Base-by-base conservation (phyloP, 2,329 filamentous ascomycete genomes). In the Colletotrichum sp. region DNA sequence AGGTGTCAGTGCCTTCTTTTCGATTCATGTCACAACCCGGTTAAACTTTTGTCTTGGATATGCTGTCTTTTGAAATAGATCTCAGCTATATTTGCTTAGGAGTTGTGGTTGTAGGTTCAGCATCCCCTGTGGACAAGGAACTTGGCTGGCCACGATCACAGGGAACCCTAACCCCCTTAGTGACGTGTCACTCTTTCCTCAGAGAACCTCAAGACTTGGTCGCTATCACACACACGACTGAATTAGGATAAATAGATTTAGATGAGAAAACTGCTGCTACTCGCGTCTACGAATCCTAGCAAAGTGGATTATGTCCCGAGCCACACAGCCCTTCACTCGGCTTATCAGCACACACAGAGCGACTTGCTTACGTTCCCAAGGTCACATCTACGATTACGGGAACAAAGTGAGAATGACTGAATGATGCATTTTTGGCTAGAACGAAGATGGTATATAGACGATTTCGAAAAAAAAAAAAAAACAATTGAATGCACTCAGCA, bases 231-330 rank as follows among this genome's bases (percentile, higher is more conserved):
- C 6, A 28, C 26, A 28, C 26, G 26, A 28, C 26, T 28, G 26
- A 28, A 28, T 7, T n/a, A n/a, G 39, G 16, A 9, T 5, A 36
- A 2, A 1, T 43, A n/a, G 39, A 3, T n/a, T 5, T 39, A 18
- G 36, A 18, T 39, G 39, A 43, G 8, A 1, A 43, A 6, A 2
- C 8, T 43, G 39, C 39, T 43, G 16, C 39, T 1, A 2, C 18
- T 43, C 16, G 5, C 5, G 39, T 10, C 18, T 18, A n/a, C 39
- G 1, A n/a, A n/a, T 10, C 16, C 5, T 43, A 43, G 2, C 9
- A n/a, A 43, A 2, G 0, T 43, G 9, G 39, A 6, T 1, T 0
- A n/a, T n/a, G 10, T 0, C 18, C 18, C 9, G 8, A 10, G 16
- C 39, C 8, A 9, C 3, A n/a, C 1, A 43, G 39, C 39, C 16